These are phyloP conservation scores for Staphylotrichum tortipilum DNA, from an alignment of 495 filamentous ascomycete genomes.

Conservation along the genomic window DNA sequence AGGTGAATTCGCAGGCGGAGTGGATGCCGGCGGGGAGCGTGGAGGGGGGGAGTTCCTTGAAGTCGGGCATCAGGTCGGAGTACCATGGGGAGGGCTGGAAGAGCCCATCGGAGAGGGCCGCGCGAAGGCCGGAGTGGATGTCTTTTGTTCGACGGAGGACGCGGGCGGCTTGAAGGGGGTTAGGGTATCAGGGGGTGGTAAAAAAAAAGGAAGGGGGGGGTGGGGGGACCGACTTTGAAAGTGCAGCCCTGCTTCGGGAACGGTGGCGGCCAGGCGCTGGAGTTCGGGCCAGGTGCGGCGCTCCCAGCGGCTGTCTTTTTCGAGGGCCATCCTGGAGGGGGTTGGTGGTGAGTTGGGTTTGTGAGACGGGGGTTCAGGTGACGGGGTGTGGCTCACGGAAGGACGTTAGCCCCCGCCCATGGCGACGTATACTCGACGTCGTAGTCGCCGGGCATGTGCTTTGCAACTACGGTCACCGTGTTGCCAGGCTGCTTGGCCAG, in stretches of 20 bases:
- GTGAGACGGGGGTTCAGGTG: not conserved
- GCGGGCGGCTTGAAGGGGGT: constrained; percentile 25
- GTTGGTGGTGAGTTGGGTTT: not conserved
- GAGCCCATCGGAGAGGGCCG: constrained; percentile 46
- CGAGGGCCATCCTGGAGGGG: constrained; percentile 18
- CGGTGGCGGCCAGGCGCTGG: constrained; percentile 54
- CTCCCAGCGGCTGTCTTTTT: constrained; percentile 48
- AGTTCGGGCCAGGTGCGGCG: constrained; percentile 59
- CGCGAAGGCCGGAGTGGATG: constrained; percentile 15
- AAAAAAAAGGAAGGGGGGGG: too few relatives aligned
- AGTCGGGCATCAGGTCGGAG: constrained; percentile 63
- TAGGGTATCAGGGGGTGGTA: not conserved
- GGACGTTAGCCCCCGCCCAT: constrained; percentile 88
- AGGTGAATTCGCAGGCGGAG: constrained; percentile 64
- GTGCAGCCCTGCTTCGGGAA: constrained; percentile 85
- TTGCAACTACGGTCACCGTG: constrained; percentile 70
- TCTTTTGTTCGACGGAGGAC: constrained; percentile 37
- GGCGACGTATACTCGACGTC: constrained; percentile 94
- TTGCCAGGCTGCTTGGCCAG: constrained; percentile 64
- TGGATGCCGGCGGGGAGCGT: constrained; percentile 54
- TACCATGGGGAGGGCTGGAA: constrained; percentile 73
- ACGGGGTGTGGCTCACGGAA: constrained; percentile 51
- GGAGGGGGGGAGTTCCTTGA: constrained; percentile 46
- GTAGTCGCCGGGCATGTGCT: constrained; percentile 98
- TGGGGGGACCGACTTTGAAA: constrained; percentile 54